Base-by-base conservation (phyloP, 495 filamentous ascomycete genomes). In the Recurvomyces mirabilis region DNA sequence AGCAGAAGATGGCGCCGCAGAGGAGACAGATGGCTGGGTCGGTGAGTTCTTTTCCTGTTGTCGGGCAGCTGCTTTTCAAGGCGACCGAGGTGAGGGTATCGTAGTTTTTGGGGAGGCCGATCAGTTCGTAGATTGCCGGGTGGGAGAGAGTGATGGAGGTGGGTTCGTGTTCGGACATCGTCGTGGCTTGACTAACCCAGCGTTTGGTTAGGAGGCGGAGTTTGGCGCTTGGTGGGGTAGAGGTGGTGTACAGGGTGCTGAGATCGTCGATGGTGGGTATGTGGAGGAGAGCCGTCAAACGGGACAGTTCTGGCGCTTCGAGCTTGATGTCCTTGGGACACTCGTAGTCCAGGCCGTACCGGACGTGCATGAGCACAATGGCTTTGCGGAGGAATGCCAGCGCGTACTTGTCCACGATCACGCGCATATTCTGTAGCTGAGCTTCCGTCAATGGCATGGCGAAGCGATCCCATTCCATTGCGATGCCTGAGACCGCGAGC, bases 1-100 rank as follows among this genome's bases (percentile, higher is more conserved):
- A 82, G 66, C 91, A 99, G 61, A 94, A 88, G 24, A 99, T 82
- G 7, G 88, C 88, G 5, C 89, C 91, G 55, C 91, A 99, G 67
- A 94, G 91, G 12, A 99, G 72, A 57, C 91, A 99, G 32, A 99
- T 74, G 47, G 74, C 80, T 1, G 91, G 86, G 60, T 99, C 93
- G 9, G 76, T 78, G 20, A 96, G 62, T 46, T 94, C 87, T 60
- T 88, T 91, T 42, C 87, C 86, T 1, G 86, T 87, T 10, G 75
- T 94, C 3, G 87, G 87, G 55, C 91, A 99, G 41, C 75, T 79
- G 29, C 83, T 69, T 48, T 78, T 78, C 51, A 93, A 86, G 19
- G 83, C 83, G 60, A 94, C 88, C 51, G 93, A 87, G 39, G 91
- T 91, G 25, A 99, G 66, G n/a, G 77, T 81, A 58, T 94, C 93